Base-by-base conservation (phyloP, 768 basidiomycete genomes). In the Leucocoprinus sp. region DNA sequence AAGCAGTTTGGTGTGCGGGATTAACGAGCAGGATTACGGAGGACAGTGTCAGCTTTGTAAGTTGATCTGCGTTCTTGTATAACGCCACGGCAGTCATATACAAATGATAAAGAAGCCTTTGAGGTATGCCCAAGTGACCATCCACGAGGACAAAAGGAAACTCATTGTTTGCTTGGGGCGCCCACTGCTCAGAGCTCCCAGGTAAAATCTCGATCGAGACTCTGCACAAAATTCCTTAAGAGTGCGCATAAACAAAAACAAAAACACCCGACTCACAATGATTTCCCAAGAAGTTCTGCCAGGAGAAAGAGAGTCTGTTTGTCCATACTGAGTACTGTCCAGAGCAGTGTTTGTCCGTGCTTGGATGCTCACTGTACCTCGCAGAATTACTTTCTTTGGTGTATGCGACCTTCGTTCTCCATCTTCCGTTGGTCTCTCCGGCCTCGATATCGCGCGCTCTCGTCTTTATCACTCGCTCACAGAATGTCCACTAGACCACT, bases 1-100 rank as follows among this genome's bases (percentile, higher is more conserved):
- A 61, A 2, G 82, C 82, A 17, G 82, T 80, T 48, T 78, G 76
- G 54, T 86, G 78, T 0, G 78, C 79, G 24, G 84, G 78, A 59
- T 85, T 86, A 28, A 74, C 67, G 22, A 85, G 65, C 4, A 84
- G 56, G n/a, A 85, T 64, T 39, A 80, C 28, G 8, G 46, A 42
- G 6, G 46, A 38, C n/a, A 45, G 27, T n/a, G 27, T 18, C 27
- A 23, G 21, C 15, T 35, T 17, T n/a, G 34, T 6, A 35, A 24
- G 5, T 11, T 41, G 15, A 21, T 48, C 40, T 26, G 44, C 37
- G 8, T 19, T 19, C 28, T 35, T 48, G 40, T 42, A 48, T 24
- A 66, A 49, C 9, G 46, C 29, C 3, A 69, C 44, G 12, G 77
- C 74, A 3, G 60, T 52, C 8, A 76, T 48, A 56, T 84, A 86